These are phyloP conservation scores for Pseudogymnoascus sp. DNA, from an alignment of 2,329 filamentous ascomycete genomes.

Conservation along the genomic window DNA sequence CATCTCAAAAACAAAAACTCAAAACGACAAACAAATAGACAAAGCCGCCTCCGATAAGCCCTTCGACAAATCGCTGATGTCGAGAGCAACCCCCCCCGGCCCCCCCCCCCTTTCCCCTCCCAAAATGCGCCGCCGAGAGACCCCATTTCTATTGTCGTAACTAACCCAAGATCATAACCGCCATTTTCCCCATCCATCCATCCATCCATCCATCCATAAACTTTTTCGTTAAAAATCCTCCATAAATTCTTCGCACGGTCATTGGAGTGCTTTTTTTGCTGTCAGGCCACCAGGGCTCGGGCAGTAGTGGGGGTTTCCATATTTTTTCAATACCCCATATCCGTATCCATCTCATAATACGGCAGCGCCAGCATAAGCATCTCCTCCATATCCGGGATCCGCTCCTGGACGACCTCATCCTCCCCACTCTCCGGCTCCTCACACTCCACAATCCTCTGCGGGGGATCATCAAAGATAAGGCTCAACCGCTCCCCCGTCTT, in stretches of 20 bases:
- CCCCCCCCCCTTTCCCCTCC: not conserved
- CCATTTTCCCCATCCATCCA: not conserved
- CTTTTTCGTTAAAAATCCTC: not conserved
- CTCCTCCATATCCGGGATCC: slow-evolving; percentile 1
- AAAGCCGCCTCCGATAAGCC: not conserved
- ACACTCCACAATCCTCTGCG: slow-evolving; percentile 26
- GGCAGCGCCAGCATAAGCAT: slow-evolving; percentile 3
- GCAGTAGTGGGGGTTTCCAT: not conserved
- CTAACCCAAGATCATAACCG: not conserved
- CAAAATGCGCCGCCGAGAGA: slow-evolving; percentile 6
- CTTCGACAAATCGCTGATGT: not conserved
- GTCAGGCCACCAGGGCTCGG: not conserved
- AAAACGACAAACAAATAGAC: not conserved
- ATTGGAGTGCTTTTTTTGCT: not conserved
- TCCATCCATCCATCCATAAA: not conserved
- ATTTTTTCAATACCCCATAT: not conserved
- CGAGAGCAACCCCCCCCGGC: not conserved
- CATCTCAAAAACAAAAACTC: not conserved
- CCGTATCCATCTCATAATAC: not conserved
- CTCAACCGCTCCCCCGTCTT: slow-evolving; percentile 25
- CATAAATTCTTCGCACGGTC: not conserved
- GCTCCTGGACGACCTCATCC: slow-evolving; percentile 13
- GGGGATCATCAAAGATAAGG: slow-evolving; percentile 28
- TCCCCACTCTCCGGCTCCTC: slow-evolving; percentile 27
- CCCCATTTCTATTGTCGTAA: slow-evolving; percentile 4